A percentile compares a stretch with the other conserved stretches of the same genome.
Evolutionary conservation across 495 filamentous ascomycete species (phyloP).

Genomic region (Neurospora tetraspora): DNA sequence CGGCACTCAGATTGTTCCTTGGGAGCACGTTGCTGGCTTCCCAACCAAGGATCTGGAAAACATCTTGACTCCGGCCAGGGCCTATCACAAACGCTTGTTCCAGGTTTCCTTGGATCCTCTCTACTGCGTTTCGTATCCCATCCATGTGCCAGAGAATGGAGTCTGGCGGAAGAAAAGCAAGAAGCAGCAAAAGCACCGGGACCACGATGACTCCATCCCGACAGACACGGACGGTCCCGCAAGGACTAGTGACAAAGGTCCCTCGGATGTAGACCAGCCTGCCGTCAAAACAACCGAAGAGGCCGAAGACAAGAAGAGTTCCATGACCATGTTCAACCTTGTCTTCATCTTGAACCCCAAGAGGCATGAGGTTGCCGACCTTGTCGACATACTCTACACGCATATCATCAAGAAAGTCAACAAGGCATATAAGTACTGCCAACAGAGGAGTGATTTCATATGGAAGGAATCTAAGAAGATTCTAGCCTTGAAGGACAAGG

Average conservation of each 20-base stretch:
- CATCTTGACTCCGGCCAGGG: conserved; percentile 64
- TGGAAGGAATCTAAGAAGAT: conserved; percentile 79
- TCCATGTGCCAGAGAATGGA: conserved; percentile 79
- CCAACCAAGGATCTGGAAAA: conserved; percentile 71
- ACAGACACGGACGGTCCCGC: conserved; percentile 1
- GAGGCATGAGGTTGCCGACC: conserved; percentile 60
- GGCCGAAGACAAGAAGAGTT: conserved; percentile 43
- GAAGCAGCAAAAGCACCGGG: conserved; percentile 15
- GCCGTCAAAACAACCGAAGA: conserved; percentile 31
- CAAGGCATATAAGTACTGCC: conserved; percentile 82
- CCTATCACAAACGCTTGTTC: conserved; percentile 80
- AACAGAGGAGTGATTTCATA: conserved; percentile 77
- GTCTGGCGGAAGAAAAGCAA: conserved; percentile 73
- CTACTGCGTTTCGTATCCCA: conserved; percentile 76
- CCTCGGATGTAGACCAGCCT: conserved; percentile 23
- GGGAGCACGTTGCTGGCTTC: conserved; percentile 72
- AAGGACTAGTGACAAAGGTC: conserved; percentile 10
- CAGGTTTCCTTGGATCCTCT: conserved; percentile 79
- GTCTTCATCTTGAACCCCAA: conserved; percentile 83
- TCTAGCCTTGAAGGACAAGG: conserved; percentile 64
- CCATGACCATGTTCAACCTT: conserved; percentile 94
- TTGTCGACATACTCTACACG: conserved; percentile 71
- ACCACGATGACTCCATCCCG: conserved; percentile 16
- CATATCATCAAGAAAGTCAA: conserved; percentile 84
- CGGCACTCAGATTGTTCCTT: conserved; percentile 50